phyloP scores from a whole-genome alignment of 2,329 filamentous ascomycete genomes.

The Alternaria novae-zelandiae region DNA sequence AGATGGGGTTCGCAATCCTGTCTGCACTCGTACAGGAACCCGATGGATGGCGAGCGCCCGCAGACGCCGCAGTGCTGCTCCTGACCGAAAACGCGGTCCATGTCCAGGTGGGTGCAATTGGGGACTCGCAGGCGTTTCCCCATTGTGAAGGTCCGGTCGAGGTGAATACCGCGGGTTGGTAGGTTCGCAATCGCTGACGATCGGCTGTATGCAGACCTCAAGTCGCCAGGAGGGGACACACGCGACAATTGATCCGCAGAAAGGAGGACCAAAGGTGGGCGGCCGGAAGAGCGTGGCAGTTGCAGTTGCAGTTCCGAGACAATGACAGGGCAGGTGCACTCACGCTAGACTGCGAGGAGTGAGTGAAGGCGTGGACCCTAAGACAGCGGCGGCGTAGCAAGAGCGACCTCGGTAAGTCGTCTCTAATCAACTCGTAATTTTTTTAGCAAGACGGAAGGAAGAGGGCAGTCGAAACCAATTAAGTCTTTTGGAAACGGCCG shows the following conservation, averaged over 20 bases:
- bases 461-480: not conserved
- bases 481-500: not conserved
- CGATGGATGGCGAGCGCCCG: conserved; percentile 60
- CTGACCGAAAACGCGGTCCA: conserved; percentile 68
- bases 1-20: conserved; percentile 58
- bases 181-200: conserved; percentile 17
- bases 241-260: not conserved
- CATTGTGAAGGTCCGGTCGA: conserved; percentile 3
- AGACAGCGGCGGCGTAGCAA: conserved; percentile 6
- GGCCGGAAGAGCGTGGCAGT: not conserved
- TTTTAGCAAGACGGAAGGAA: not conserved
- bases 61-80: conserved; percentile 65
- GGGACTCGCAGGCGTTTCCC: conserved; percentile 29
- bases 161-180: not conserved
- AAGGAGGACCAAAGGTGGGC: conserved; percentile 2
- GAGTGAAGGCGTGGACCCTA: conserved; percentile 1
- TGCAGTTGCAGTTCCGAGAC: not conserved
- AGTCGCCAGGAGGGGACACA: not conserved
- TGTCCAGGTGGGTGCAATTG: conserved; percentile 70
- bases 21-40: conserved; percentile 77
- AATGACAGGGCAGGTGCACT: conserved; percentile 1
- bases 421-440: not conserved
- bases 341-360: not conserved
- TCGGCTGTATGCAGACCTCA: not conserved
- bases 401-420: not conserved